These are phyloP conservation scores for Xylaria multiplex DNA, from an alignment of 2,329 filamentous ascomycete species.

Conservation along the genomic window DNA sequence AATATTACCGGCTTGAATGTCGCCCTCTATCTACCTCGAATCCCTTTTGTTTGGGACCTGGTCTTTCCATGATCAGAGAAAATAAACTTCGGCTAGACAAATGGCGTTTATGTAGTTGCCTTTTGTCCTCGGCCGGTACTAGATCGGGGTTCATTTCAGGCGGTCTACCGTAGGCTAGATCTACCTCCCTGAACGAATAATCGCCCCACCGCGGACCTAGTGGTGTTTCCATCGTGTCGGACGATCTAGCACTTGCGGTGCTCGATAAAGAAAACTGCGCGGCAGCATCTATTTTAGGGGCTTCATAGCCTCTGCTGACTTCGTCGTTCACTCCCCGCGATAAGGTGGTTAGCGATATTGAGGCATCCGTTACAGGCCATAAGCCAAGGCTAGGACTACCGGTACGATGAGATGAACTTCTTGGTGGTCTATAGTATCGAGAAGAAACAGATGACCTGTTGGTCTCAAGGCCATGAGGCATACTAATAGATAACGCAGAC, in stretches of 20 bases:
- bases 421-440: background rate
- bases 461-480: background rate
- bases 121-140: background rate
- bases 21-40: slow-evolving; percentile 5
- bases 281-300: background rate
- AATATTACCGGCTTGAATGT: too few species aligned
- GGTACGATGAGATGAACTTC: slow-evolving; percentile 6
- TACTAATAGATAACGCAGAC: background rate
- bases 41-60: background rate
- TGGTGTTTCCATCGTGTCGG: slow-evolving; percentile 9
- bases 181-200: slow-evolving; percentile 15
- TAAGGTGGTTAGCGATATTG: background rate
- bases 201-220: slow-evolving; percentile 13
- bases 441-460: background rate
- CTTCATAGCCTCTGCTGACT: too few species aligned
- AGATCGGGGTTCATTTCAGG: background rate
- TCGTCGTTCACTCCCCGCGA: background rate
- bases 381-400: background rate
- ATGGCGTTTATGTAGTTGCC: slow-evolving; percentile 3
- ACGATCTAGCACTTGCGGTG: background rate
- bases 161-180: slow-evolving; percentile 8
- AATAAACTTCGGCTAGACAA: slow-evolving; percentile 2
- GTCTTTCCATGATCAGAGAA: background rate
- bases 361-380: background rate
- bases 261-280: background rate